Conservation (phyloP, 805 yeast species). For the Starmera pachycereana region DNA sequence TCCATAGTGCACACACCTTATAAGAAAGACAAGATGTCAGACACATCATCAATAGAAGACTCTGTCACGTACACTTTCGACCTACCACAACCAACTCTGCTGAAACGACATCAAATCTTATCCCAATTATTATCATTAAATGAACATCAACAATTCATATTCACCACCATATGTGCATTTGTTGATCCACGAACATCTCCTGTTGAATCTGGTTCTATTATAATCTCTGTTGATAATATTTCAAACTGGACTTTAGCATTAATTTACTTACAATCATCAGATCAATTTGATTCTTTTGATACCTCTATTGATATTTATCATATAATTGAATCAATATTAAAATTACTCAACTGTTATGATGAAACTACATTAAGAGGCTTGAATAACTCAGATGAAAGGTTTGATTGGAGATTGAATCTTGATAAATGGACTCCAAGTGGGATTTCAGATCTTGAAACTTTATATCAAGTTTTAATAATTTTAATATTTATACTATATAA, state of each 20-base stretch:
- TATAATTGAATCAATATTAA: constrained; percentile 28
- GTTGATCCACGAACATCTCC: constrained; percentile 68
- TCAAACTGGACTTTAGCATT: constrained; percentile 35
- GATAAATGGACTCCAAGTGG: constrained; percentile 28
- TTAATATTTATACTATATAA: constrained; percentile 35
- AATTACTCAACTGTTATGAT: constrained; percentile 30
- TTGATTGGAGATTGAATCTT: constrained; percentile 23
- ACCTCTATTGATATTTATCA: constrained; percentile 21
- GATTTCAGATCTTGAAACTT: constrained; percentile 27
- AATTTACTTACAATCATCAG: constrained; percentile 3
- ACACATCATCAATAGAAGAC: too few species aligned
- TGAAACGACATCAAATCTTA: constrained; percentile 22
- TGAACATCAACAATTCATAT: constrained; percentile 8
- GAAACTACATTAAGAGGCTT: constrained; percentile 30
- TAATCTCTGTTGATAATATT: constrained; percentile 46
- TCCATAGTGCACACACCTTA: too few species aligned
- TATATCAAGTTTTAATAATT: constrained; percentile 35
- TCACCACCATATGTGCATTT: constrained; percentile 24
- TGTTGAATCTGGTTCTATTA: constrained; percentile 39
- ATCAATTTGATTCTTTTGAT: constrained; percentile 19
- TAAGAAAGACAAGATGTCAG: too few species aligned
- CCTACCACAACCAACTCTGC: too few species aligned
- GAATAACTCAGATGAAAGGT: constrained; percentile 26
- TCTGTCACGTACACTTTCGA: too few species aligned
- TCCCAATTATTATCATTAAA: constrained; percentile 17